Base-by-base conservation (phyloP, 2,329 filamentous ascomycete genomes). In the Pestalotiopsis sp. region DNA sequence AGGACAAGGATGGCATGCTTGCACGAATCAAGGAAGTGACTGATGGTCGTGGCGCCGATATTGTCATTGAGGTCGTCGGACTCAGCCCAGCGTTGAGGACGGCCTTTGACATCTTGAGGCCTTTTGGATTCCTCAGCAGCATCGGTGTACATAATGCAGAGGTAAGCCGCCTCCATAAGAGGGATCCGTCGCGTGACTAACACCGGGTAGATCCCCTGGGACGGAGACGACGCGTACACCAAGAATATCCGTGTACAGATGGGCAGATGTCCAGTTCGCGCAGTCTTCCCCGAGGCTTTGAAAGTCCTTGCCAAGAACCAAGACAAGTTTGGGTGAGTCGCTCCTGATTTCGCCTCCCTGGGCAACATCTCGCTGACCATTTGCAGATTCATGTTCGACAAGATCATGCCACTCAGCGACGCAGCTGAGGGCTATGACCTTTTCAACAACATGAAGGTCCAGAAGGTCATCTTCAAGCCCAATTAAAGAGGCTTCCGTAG, bases 41-140 rank as follows among this genome's bases (percentile, higher is more conserved):
- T 0, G 85, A 91, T 17, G 94, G 94, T 7, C 85, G 94, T 52
- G 94, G 94, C 6, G 94, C 94, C 14, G 94, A 98, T 80, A 89
- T 93, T 20, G 89, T 96, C 2, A 89, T 97, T 72, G 92, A 94
- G 78, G 91, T 93, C 6, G 92, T 94, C 30, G 92, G 92, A 0
- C 80, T 91, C 69, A 89, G 88, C 66, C 86, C 89, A 48, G 92
- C 92, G 1, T 78, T 94, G 75, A 87, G 85, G 74, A 92, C 89
- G 44, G 91, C 88, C 0, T 94, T 90, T 77, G 91, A 94, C 39
- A 78, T 94, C 20, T 77, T 94, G 67, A 85, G 92, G 65, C 91
- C 91, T 1, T 94, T 89, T 81, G 92, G 92, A 4, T 86, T 86
- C 55, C 92, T 94, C 71, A 91, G 89, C 73, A 93, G 90, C 74